Percentiles rank a stretch among this genome's conserved stretches.
phyloP scores from a whole-genome alignment of 1,284 basidiomycete species.

The Boletus smithii region DNA sequence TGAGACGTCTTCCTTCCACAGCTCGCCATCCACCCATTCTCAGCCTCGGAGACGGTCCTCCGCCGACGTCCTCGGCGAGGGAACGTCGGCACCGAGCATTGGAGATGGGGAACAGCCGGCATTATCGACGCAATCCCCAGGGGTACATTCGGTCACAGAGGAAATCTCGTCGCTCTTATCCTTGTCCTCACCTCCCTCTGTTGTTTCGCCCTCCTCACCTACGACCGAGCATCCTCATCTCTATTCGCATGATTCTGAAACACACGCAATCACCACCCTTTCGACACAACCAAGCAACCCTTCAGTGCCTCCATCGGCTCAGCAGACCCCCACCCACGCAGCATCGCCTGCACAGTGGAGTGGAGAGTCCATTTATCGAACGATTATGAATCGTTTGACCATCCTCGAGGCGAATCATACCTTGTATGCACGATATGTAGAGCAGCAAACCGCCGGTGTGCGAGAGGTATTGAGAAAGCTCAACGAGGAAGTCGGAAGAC shows the following conservation, averaged over 20 bases:
- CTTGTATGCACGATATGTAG: constrained; percentile 83
- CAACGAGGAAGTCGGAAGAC: constrained; percentile 78
- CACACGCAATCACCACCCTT: constrained; percentile 1
- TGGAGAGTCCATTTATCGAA: constrained; percentile 95
- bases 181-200: constrained; percentile 7
- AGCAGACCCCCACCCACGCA: constrained; percentile 11
- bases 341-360: constrained; percentile 16
- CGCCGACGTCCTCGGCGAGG: neutral
- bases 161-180: constrained; percentile 23
- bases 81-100: neutral
- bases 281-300: constrained; percentile 6
- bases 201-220: neutral
- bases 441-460: constrained; percentile 82
- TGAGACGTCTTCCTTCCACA: neutral
- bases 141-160: constrained; percentile 17
- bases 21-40: neutral
- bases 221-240: constrained; percentile 6
- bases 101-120: constrained; percentile 1
- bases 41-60: constrained; percentile 1
- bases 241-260: constrained; percentile 10
- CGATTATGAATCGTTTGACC: constrained; percentile 90
- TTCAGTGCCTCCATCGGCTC: neutral
- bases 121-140: neutral
- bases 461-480: constrained; percentile 73
- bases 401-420: constrained; percentile 88